Evolutionary conservation across 345 rosid species (phyloP).

Genomic region (Gossypium anomalum): DNA sequence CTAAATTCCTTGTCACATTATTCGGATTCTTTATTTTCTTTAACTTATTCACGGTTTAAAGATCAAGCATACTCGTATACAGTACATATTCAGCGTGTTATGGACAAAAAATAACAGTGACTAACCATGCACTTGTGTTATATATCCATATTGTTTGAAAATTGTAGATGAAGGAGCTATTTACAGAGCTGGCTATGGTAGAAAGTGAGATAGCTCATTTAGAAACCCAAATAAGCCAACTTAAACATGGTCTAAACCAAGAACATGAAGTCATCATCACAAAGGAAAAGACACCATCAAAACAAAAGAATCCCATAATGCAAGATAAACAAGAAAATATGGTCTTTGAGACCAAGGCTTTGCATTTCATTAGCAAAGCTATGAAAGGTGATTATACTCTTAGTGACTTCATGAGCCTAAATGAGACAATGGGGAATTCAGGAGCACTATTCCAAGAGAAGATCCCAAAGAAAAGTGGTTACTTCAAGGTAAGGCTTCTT

Average conservation of each 20-base stretch:
- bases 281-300: constrained; percentile 32
- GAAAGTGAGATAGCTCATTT: constrained; percentile 70
- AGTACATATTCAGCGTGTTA: not conserved
- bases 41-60: too few species aligned
- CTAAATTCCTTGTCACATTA: not conserved
- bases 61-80: too few species aligned
- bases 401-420: constrained; percentile 41
- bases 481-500: constrained; percentile 23
- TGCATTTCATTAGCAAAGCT: constrained; percentile 90
- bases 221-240: constrained; percentile 64
- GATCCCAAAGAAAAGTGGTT: constrained; percentile 37
- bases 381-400: constrained; percentile 64
- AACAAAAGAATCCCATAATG: constrained; percentile 35
- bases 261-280: constrained; percentile 54
- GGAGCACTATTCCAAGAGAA: constrained; percentile 36
- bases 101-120: not conserved
- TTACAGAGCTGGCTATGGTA: constrained; percentile 67
- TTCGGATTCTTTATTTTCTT: too few species aligned
- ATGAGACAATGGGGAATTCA: constrained; percentile 32
- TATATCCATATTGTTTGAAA: not conserved
- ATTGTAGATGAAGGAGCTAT: constrained; percentile 64
- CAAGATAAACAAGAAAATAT: constrained; percentile 38
- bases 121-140: not conserved
- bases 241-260: constrained; percentile 47
- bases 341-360: constrained; percentile 68